Evolutionary conservation across 169 alveolate genomes (phyloP).

Genomic region (Plasmodium relictum): DNA sequence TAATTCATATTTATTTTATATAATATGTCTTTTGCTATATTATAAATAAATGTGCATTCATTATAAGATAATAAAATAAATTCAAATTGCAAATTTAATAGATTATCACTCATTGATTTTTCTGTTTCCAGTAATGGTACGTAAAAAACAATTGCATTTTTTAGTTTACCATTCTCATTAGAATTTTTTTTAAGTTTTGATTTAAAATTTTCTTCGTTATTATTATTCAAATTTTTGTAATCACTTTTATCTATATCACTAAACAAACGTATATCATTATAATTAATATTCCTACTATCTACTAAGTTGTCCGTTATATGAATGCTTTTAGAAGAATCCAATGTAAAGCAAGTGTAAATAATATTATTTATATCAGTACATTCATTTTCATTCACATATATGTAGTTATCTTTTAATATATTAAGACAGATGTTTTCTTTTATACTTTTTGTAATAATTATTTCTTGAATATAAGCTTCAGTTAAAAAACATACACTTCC

Average conservation of each 20-base stretch:
- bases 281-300: background rate
- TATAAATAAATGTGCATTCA: slow-evolving; percentile 30
- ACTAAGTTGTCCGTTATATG: background rate
- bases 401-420: slow-evolving; percentile 36
- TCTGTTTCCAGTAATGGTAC: slow-evolving; percentile 69
- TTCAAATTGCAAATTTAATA: slow-evolving; percentile 22
- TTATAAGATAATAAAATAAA: slow-evolving; percentile 11
- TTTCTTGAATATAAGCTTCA: slow-evolving; percentile 66
- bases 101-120: slow-evolving; percentile 59
- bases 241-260: background rate
- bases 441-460: slow-evolving; percentile 39
- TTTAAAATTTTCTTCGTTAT: slow-evolving; percentile 17
- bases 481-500: slow-evolving; percentile 47
- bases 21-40: slow-evolving; percentile 29
- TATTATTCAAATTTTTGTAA: background rate
- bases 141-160: slow-evolving; percentile 65
- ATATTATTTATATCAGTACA: background rate
- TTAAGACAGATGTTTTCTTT: slow-evolving; percentile 58
- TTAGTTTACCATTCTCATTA: slow-evolving; percentile 24
- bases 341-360: slow-evolving; percentile 18
- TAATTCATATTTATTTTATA: slow-evolving; percentile 5
- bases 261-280: background rate
- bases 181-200: background rate
- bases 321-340: background rate
- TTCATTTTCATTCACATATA: slow-evolving; percentile 3